phyloP scores from a whole-genome alignment of 371 early-diverging fungal species.

The Umbelopsis sp. region DNA sequence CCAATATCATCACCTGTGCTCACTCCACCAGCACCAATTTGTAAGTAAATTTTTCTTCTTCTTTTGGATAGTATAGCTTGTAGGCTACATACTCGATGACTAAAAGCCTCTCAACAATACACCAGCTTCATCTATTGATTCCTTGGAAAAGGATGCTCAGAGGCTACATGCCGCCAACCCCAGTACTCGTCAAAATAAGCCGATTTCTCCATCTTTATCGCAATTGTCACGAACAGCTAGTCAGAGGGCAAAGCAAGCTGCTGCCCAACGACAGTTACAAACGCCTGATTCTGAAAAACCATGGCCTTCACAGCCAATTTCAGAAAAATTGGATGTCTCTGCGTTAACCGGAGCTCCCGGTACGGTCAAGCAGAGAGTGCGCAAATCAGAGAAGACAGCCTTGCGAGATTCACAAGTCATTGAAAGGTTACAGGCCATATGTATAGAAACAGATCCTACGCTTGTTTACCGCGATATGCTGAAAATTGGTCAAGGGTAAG shows the following conservation, averaged over 20 bases:
- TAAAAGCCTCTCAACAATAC: background rate
- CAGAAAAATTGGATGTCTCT: slow-evolving; percentile 28
- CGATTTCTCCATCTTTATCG: slow-evolving; percentile 1
- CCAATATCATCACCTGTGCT: slow-evolving; percentile 10
- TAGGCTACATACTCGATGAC: background rate
- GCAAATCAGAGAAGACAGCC: slow-evolving; percentile 44
- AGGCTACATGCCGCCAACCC: slow-evolving; percentile 1
- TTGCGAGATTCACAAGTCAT: slow-evolving; percentile 78
- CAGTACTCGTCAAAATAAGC: slow-evolving; percentile 1
- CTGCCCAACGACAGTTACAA: slow-evolving; percentile 1
- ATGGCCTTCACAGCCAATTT: background rate
- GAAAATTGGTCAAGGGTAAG: slow-evolving; percentile 94
- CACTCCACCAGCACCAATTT: background rate
- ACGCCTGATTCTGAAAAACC: slow-evolving; percentile 1
- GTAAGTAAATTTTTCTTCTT: background rate
- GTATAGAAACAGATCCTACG: slow-evolving; percentile 89
- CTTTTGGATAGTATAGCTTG: no score
- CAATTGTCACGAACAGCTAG: slow-evolving; percentile 3
- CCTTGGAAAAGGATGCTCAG: slow-evolving; percentile 5
- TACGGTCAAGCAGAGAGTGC: slow-evolving; percentile 48
- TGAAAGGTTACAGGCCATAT: slow-evolving; percentile 83
- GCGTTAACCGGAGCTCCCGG: slow-evolving; percentile 45
- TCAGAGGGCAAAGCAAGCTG: slow-evolving; percentile 11
- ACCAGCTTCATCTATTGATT: slow-evolving; percentile 9
- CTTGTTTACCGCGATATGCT: slow-evolving; percentile 77